Percentiles rank a stretch among this genome's conserved stretches.
Evolutionary conservation across 2,329 filamentous ascomycete genomes (phyloP).

Genomic region (Alternaria triticimaculans): DNA sequence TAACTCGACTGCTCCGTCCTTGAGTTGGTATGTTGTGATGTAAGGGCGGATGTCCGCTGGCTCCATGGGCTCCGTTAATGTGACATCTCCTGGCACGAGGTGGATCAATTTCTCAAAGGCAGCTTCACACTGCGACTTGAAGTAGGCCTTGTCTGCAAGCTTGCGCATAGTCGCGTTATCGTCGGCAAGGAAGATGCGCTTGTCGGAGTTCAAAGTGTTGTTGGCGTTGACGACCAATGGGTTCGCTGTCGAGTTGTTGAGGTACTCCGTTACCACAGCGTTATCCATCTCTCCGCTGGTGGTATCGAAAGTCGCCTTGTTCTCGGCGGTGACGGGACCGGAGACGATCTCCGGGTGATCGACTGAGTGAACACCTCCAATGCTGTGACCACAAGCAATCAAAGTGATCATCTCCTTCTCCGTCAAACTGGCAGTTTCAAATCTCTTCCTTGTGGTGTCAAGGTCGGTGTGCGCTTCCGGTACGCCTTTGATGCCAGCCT

Average conservation of each 20-base stretch:
- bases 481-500: conserved; percentile 37
- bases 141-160: conserved; percentile 28
- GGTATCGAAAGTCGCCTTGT: conserved; percentile 35
- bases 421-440: conserved; percentile 40
- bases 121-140: conserved; percentile 24
- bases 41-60: conserved; percentile 27
- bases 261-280: conserved; percentile 42
- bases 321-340: conserved; percentile 22
- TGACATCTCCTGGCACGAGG: conserved; percentile 27
- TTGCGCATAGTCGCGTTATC: conserved; percentile 40
- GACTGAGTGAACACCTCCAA: conserved; percentile 44
- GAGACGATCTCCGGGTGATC: conserved; percentile 43
- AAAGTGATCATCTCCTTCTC: conserved; percentile 35
- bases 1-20: conserved; percentile 20
- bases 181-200: conserved; percentile 41
- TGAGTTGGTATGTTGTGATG: conserved; percentile 17
- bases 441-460: conserved; percentile 36
- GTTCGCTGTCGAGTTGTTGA: conserved; percentile 36
- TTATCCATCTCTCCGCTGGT: conserved; percentile 35
- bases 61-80: conserved; percentile 24
- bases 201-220: conserved; percentile 41
- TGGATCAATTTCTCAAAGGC: conserved; percentile 29
- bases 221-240: conserved; percentile 36
- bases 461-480: conserved; percentile 42
- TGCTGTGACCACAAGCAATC: conserved; percentile 45